phyloP scores from a whole-genome alignment of 805 yeast genomes.

The Metschnikowia corniflorae region DNA sequence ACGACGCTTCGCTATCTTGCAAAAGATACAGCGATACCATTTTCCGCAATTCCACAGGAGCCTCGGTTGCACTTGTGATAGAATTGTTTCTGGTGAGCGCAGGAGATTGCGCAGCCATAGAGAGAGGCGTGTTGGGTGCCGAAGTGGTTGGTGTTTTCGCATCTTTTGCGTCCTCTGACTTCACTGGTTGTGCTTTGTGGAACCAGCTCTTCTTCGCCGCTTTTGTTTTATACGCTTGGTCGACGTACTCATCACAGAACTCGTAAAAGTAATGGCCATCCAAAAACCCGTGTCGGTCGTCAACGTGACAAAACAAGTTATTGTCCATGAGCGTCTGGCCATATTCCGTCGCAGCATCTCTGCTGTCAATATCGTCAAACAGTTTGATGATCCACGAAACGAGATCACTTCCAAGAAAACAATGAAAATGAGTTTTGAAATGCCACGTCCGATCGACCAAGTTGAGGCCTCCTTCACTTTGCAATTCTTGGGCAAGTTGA shows the following conservation, averaged over 20 bases:
- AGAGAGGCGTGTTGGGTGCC: conserved; percentile 7
- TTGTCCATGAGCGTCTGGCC: conserved; percentile 76
- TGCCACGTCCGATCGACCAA: conserved; percentile 89
- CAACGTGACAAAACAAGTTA: conserved; percentile 77
- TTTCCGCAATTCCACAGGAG: conserved; percentile 8
- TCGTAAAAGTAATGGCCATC: conserved; percentile 94
- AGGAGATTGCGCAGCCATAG: conserved; percentile 6
- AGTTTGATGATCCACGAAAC: conserved; percentile 82
- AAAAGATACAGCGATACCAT: conserved; percentile 13
- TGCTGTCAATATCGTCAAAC: conserved; percentile 71
- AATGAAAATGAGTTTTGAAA: conserved; percentile 67
- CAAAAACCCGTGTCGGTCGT: conserved; percentile 73
- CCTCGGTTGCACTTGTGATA: conserved; percentile 14
- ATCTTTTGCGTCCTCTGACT: conserved; percentile 1
- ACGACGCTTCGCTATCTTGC: conserved; percentile 17
- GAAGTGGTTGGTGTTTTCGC: conserved; percentile 3
- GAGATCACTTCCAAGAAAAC: conserved; percentile 81
- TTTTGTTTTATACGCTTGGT: conserved; percentile 24
- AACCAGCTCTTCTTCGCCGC: conserved; percentile 29
- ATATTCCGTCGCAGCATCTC: conserved; percentile 78
- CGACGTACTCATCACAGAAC: conserved; percentile 53
- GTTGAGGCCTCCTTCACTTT: conserved; percentile 57
- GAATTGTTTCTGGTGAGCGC: conserved; percentile 24
- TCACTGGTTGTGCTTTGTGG: conserved; percentile 6
- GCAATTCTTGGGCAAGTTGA: conserved; percentile 63